These are phyloP conservation scores for Russula vinacea DNA, from an alignment of 768 basidiomycete genomes.

Conservation along the genomic window DNA sequence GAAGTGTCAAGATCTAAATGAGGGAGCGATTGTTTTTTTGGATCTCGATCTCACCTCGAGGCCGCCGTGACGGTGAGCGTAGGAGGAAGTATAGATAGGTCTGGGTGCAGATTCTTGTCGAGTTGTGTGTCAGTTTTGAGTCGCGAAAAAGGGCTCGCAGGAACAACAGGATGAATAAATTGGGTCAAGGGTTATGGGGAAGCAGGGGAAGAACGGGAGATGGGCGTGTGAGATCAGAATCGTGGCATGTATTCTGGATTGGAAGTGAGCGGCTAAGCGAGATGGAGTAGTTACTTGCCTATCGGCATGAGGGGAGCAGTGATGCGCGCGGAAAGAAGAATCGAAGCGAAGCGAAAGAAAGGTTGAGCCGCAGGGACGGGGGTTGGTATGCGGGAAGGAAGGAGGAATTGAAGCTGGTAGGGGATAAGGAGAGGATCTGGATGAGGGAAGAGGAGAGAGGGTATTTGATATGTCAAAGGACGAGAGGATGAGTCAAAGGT, in stretches of 20 bases:
- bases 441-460: background rate
- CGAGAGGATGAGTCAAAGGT: background rate
- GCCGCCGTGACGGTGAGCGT: conserved; percentile 10
- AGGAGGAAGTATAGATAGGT: background rate
- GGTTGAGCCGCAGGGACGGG: conserved; percentile 9
- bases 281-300: conserved; percentile 10
- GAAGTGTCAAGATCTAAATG: conserved; percentile 1
- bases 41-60: conserved; percentile 20
- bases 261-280: conserved; percentile 27
- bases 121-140: conserved; percentile 7
- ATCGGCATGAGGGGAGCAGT: background rate
- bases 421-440: conserved; percentile 8
- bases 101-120: background rate
- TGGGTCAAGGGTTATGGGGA: conserved; percentile 24
- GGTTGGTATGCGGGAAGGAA: background rate
- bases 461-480: conserved; percentile 19
- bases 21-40: conserved; percentile 10
- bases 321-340: background rate
- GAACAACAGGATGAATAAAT: conserved; percentile 11
- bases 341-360: background rate
- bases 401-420: conserved; percentile 4
- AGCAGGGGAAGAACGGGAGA: conserved; percentile 12
- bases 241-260: conserved; percentile 26
- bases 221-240: conserved; percentile 30
- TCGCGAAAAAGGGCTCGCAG: conserved; percentile 12